Evolutionary conservation across 257 asterid genomes (phyloP).

Genomic region (Capsicum pubescens): DNA sequence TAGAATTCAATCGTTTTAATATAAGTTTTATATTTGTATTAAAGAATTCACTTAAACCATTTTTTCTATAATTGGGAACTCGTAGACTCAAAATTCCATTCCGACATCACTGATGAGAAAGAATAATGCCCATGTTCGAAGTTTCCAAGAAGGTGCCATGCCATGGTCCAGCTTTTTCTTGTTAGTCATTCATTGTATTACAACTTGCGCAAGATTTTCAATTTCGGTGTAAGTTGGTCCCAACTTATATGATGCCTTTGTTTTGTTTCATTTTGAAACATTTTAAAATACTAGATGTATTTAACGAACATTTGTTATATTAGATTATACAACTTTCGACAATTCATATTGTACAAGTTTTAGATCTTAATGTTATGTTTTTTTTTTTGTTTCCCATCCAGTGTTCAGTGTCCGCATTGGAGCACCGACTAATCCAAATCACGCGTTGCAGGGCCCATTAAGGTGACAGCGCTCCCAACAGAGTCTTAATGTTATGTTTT

Average conservation of each 20-base stretch:
- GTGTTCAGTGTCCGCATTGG: too few relatives aligned
- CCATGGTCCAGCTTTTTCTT: background rate
- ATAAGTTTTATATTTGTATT: background rate
- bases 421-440: too few relatives aligned
- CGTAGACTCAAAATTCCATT: background rate
- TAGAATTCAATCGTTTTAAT: background rate
- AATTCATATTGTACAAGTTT: background rate
- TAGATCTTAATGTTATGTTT: background rate
- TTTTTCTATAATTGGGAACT: background rate
- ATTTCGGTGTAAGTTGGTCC: background rate
- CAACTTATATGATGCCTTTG: background rate
- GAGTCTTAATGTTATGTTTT: background rate
- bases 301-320: background rate
- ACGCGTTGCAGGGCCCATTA: too few relatives aligned
- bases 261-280: background rate
- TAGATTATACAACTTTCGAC: background rate
- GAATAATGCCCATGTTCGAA: background rate
- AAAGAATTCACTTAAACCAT: background rate
- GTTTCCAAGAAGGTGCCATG: conserved; percentile 10
- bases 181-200: background rate
- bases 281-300: background rate
- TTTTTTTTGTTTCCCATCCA: background rate
- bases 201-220: background rate
- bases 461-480: too few relatives aligned
- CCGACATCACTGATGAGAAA: background rate